Evolutionary conservation across 2,329 filamentous ascomycete genomes (phyloP), one percentile per base, ranked within the genome.

Genomic region (Pestalotiopsis sp.): DNA sequence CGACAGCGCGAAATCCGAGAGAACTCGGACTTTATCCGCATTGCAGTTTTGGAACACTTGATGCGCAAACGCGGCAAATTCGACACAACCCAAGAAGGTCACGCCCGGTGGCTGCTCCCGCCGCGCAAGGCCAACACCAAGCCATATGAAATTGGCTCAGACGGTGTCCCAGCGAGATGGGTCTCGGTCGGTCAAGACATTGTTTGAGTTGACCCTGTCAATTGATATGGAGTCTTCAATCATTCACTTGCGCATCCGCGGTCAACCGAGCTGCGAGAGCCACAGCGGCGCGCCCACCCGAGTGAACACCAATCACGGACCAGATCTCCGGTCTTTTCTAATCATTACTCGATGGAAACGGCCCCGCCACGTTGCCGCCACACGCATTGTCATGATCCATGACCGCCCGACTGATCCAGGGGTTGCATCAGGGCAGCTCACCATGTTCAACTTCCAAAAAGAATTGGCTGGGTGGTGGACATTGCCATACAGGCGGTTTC

Each of bases 1-100:
- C 87, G 90, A 25, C 90, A 91, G 77, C 86, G 90, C 61, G 90
- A 92, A 77, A 87, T 91, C 83, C 87, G 90, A 38, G 90, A 92
- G 77, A 92, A 92, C 73, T 86, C 89, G 56, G 89, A 92, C 74
- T 92, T 92, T 75, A 91, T 92, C 75, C 87, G 90, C 73, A 87
- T 92, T 67, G 90, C 90, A 45, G 90, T 92, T 65, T 89, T 92
- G 85, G 90, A 92, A 76, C 91, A 92, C 87, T 87, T 90, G 13
- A 92, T 92, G 90, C 87, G 90, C 68, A 88, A 86, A 74, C 83
- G 83, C 58, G 90, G 90, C 72, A 92, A 92, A 78, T 82, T 92
- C 65, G 89, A 91, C 73, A 88, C 90, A 73, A 86, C 89, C 71
- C 86, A 86, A 67, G 89, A 90, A n/a, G 90, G 90, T 36, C 86